phyloP scores from a whole-genome alignment of 2,329 filamentous ascomycete genomes.

The Apiospora saccharicola region DNA sequence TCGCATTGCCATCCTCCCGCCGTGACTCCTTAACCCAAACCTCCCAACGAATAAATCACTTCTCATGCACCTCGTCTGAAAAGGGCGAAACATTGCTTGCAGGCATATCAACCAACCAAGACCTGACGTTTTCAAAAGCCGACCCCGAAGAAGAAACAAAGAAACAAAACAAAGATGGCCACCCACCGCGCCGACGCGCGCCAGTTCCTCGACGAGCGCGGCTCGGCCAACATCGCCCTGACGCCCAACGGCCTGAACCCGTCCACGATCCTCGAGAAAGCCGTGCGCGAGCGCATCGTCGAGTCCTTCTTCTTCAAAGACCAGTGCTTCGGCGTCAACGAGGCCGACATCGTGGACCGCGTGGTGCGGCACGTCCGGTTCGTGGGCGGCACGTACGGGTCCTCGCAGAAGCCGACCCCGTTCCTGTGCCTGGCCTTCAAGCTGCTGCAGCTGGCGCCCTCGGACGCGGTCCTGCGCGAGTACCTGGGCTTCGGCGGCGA shows the following conservation, averaged over 20 bases:
- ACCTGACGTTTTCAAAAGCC: neutral
- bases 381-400: constrained; percentile 88
- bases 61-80: neutral
- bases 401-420: constrained; percentile 84
- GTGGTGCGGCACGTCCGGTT: constrained; percentile 83
- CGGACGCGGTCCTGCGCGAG: constrained; percentile 78
- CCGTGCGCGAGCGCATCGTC: constrained; percentile 92
- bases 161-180: neutral
- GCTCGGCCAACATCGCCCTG: constrained; percentile 73
- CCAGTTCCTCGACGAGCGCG: constrained; percentile 88
- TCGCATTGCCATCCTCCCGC: neutral
- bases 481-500: constrained; percentile 81
- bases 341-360: constrained; percentile 82
- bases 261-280: constrained; percentile 94
- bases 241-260: constrained; percentile 91
- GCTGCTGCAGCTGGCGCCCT: constrained; percentile 85
- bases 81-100: no score
- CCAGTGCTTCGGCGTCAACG: constrained; percentile 95
- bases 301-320: constrained; percentile 99
- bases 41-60: no score
- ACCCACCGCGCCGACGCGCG: constrained; percentile 80
- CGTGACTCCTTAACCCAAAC: neutral
- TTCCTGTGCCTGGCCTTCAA: constrained; percentile 97
- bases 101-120: no score
- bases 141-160: neutral